A percentile compares a stretch with the other conserved stretches of the same genome.
phyloP scores from a whole-genome alignment of 345 rosid genomes.

The Pistacia vera region DNA sequence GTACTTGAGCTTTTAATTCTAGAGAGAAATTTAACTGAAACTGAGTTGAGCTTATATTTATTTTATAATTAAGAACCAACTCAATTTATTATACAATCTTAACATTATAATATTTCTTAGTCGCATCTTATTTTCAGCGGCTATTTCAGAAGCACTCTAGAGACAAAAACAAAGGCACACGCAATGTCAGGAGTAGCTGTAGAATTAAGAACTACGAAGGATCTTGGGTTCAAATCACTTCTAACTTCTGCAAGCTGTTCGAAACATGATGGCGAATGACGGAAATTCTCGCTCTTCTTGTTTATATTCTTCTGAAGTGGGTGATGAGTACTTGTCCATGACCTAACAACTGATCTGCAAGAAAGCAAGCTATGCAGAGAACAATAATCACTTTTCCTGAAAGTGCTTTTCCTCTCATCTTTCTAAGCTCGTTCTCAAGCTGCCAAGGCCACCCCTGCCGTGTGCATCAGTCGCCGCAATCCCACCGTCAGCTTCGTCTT shows the following conservation, averaged over 20 bases:
- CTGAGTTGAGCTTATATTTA: no score
- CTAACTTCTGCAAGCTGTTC: slow-evolving; percentile 21
- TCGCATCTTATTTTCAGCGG: no score
- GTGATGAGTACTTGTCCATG: slow-evolving; percentile 27
- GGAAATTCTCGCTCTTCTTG: slow-evolving; percentile 23
- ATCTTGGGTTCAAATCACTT: slow-evolving; percentile 56
- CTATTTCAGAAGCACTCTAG: background rate
- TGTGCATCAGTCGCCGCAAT: slow-evolving; percentile 10
- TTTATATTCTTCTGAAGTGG: background rate
- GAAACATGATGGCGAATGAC: slow-evolving; percentile 26
- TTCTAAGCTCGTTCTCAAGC: slow-evolving; percentile 30
- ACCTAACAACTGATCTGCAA: slow-evolving; percentile 64
- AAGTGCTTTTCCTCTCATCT: slow-evolving; percentile 69
- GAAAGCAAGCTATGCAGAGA: slow-evolving; percentile 70
- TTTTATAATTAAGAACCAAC: no score
- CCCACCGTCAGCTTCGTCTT: slow-evolving; percentile 17
- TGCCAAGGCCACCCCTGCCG: background rate
- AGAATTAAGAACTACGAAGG: background rate
- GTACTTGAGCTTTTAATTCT: background rate
- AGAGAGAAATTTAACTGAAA: background rate
- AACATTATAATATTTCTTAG: no score
- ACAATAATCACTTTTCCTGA: slow-evolving; percentile 65
- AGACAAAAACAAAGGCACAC: background rate
- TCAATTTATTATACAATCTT: no score
- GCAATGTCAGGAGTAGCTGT: background rate